Conservation (phyloP, 345 rosid genomes). For the Lumnitzera racemosa region DNA sequence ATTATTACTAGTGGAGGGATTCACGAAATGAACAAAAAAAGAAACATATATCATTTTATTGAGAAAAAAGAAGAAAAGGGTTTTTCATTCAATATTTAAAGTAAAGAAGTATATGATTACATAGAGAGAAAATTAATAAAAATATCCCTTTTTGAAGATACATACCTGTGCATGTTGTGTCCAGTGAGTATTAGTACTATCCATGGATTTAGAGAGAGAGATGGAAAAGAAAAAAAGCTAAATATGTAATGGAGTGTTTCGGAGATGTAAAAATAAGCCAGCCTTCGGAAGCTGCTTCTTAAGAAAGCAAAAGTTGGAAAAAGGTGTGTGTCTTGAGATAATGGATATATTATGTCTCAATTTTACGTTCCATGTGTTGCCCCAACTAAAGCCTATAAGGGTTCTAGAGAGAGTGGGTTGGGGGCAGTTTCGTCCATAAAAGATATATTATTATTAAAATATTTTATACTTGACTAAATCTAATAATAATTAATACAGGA, state of each 20-base stretch:
- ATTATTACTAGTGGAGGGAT: background rate
- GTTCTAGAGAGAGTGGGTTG: background rate
- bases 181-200: conserved; percentile 8
- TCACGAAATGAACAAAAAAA: background rate
- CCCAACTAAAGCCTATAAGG: background rate
- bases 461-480: background rate
- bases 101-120: background rate
- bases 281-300: background rate
- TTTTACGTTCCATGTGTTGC: background rate
- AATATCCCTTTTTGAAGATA: no score
- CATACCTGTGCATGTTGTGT: conserved; percentile 5
- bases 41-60: background rate
- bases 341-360: background rate
- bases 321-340: background rate
- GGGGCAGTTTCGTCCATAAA: background rate
- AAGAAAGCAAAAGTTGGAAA: conserved; percentile 3
- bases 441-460: background rate
- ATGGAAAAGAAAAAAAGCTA: background rate
- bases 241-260: conserved; percentile 4
- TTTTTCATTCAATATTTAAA: background rate
- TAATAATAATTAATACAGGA: no score
- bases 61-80: background rate
- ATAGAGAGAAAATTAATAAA: background rate
- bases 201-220: conserved; percentile 10
- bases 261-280: background rate